Evolutionary conservation across 2,329 filamentous ascomycete species (phyloP), one percentile per base, ranked within the genome.

Genomic region (Calonectria henricotiae): DNA sequence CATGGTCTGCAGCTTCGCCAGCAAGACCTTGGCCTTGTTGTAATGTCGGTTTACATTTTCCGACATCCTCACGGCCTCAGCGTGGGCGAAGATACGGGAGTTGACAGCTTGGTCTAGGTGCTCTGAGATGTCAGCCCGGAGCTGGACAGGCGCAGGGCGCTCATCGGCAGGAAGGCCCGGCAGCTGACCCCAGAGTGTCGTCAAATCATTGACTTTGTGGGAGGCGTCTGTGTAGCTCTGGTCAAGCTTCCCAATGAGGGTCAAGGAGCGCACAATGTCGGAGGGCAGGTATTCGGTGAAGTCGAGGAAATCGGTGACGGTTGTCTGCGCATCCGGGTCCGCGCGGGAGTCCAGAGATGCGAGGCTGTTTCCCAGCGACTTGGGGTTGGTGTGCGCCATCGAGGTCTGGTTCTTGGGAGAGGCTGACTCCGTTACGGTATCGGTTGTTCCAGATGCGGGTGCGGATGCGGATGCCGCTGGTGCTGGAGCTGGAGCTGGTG

Each of bases 261-360:
- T 91, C 51, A 93, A 83, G 27, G 91, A 92, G 68, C 91, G 89
- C 71, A 88, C 85, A 76, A 93, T 88, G 78, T 93, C 91, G 62
- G 90, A 89, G 12, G 91, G 90, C 1, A 93, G 86, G 80, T 92
- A 91, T 80, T 93, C 91, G 75, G 90, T 92, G 74, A 90, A 91
- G 79, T 92, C 90, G 79, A 92, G 88, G 78, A 92, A 92, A 80
- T 92, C 90, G 70, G 89, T 91, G 20, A 92, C 88, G n/a, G 90
- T 92, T 7, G 91, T 90, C 76, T 92, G 90, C 30, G 89, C 89
- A 83, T 93, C 91, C 6, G 90, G 90, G 73, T 92, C 90, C 64
- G 86, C 85, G 74, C 88, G 88, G 79, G 87, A 83, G 68, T 85
- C 84, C 71, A 89, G 83, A 1, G 85, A 78, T 71, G 70, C 66